Base-by-base conservation (phyloP, 495 filamentous ascomycete species). In the Copromyces sp. region DNA sequence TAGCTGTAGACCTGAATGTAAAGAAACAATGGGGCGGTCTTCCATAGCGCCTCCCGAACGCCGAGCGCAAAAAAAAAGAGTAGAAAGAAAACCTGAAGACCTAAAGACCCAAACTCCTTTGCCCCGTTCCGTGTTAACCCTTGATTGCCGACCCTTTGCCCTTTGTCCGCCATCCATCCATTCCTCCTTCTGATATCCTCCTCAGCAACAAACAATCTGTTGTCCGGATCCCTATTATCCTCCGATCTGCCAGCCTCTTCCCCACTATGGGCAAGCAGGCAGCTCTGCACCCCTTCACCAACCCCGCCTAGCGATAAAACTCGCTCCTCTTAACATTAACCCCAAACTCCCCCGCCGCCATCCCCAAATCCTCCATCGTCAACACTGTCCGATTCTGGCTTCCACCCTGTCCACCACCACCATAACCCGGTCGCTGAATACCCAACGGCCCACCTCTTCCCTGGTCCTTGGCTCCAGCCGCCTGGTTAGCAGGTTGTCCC, bases 291-390 rank as follows among this genome's bases (percentile, higher is more conserved):
- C 11, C 3, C 39, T 12, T 20, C 24, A 16, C 39, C 37, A 44
- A 24, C 12, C 41, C 17, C 35, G 35, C 11, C 29, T 83, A 98
- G 77, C 95, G 89, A 83, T 99, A 99, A 79, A 98, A 99, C 83
- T 99, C 95, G 73, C 94, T 95, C 72, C 95, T 85, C 89, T 94
- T 97, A 14, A 98, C 91, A 81, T 96, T 98, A 69, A 98, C 94
- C 0, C 96, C 95, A 83, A 97, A 98, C 83, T 98, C 95, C 0
- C 92, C 91, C 24, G 98, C 95, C 7, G 95, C 95, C 92, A 97
- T 97, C 3, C 95, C 95, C 77, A 99, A 80, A 86, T 99, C 95
- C 83, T 99, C 95, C 95, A 99, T 98, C 7, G 96, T 98, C 72
- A 99, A 83, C 74, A 99, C 95, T 42, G 95, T 98, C 69, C 95